These are phyloP conservation scores for Penicillium egyptiacum DNA, from an alignment of 495 filamentous ascomycete genomes.

Conservation along the genomic window DNA sequence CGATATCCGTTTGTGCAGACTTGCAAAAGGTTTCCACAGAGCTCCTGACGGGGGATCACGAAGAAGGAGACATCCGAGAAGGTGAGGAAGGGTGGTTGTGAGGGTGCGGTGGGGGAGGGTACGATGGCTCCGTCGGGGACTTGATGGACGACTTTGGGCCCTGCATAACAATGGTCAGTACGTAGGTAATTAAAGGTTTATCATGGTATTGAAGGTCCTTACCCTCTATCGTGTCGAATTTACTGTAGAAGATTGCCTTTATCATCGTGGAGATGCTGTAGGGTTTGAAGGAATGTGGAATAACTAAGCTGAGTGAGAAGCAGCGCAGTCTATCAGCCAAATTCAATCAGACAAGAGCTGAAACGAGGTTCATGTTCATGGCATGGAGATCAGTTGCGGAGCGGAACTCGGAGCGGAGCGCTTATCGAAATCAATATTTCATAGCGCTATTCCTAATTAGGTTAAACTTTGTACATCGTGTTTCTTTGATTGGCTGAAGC, in stretches of 20 bases:
- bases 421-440: constrained; percentile 4
- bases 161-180: constrained; percentile 43
- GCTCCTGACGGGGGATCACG: constrained; percentile 88
- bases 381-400: constrained; percentile 8
- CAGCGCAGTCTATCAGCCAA: neutral
- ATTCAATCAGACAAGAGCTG: neutral
- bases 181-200: neutral
- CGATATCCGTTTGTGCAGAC: constrained; percentile 74
- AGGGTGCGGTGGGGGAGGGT: constrained; percentile 49
- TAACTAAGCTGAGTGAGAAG: neutral
- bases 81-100: constrained; percentile 68
- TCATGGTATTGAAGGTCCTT: constrained; percentile 16
- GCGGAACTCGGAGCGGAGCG: constrained; percentile 12
- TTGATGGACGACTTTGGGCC: constrained; percentile 66
- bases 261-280: constrained; percentile 54
- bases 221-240: constrained; percentile 91
- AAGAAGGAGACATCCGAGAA: constrained; percentile 82
- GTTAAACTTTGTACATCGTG: neutral
- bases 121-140: constrained; percentile 70
- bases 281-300: constrained; percentile 10
- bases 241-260: constrained; percentile 92
- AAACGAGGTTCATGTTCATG: neutral
- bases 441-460: neutral
- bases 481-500: neutral
- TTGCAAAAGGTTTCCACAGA: constrained; percentile 80